A percentile compares a stretch with the other conserved stretches of the same genome.
These are phyloP conservation scores for Xenosphaeropsis pyriputrescens DNA, from an alignment of 2,329 filamentous ascomycete genomes.

Conservation along the genomic window DNA sequence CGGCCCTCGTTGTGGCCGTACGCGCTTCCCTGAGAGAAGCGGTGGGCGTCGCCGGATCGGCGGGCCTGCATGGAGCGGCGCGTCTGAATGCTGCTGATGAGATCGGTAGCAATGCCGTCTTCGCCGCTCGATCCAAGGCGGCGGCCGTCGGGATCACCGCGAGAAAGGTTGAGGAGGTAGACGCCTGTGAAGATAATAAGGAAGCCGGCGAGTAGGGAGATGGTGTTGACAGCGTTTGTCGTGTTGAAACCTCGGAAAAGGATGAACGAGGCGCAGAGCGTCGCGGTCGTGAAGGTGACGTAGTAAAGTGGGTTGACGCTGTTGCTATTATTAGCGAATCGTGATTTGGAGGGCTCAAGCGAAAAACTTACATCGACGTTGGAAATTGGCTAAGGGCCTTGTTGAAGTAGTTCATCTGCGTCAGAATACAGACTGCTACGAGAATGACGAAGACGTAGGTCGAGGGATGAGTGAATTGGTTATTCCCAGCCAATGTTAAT, in stretches of 20 bases:
- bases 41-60: conserved; percentile 48
- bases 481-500: conserved; percentile 81
- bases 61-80: conserved; percentile 86
- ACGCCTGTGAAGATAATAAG: conserved; percentile 91
- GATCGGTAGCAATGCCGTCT: conserved; percentile 81
- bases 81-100: conserved; percentile 77
- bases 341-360: background rate
- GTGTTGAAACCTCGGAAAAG: conserved; percentile 96
- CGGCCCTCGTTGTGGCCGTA: conserved; percentile 53
- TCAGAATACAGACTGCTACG: conserved; percentile 83
- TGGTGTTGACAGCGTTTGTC: conserved; percentile 76
- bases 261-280: conserved; percentile 87
- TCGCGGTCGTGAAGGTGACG: conserved; percentile 92
- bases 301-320: conserved; percentile 76
- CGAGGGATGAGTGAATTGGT: conserved; percentile 88
- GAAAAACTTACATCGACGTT: conserved; percentile 74
- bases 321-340: conserved; percentile 21
- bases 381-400: conserved; percentile 95
- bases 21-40: conserved; percentile 48
- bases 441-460: conserved; percentile 97
- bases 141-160: conserved; percentile 73
- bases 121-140: conserved; percentile 46
- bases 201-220: conserved; percentile 86
- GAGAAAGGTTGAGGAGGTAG: conserved; percentile 90
- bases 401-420: conserved; percentile 99